Evolutionary conservation across 2,329 filamentous ascomycete genomes (phyloP), one percentile per base, ranked within the genome.

Genomic region (Pseudogymnoascus sp.): DNA sequence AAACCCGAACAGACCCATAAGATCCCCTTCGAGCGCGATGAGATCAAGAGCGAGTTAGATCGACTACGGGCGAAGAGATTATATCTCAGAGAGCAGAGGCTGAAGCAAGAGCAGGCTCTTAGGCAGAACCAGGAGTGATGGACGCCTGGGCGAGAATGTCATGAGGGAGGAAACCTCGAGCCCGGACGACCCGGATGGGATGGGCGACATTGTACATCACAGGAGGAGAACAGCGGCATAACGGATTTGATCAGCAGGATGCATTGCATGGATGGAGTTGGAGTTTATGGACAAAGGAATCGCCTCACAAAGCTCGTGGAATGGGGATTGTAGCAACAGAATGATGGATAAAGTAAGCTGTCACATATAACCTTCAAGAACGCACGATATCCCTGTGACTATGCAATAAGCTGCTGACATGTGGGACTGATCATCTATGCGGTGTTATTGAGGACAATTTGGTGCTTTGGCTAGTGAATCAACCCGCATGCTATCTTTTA

Each of bases 1-100:
- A 90, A 87, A 70, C 80, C 86, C 4, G 86, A 89, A 65, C 81
- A 92, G 72, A 87, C 87, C 63, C 87, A 94, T 76, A 84, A 82
- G 70, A 83, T 94, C 50, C 90, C 90, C 1, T 84, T 84, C 63
- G 89, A 94, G 67, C 80, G 81, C 65, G 89, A 94, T 61, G 90
- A 95, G 75, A 94, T 99, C 70, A 83, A 87, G 62, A 82, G 82
- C 65, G 94, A 99, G 68, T 54, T 73, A 12, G 69, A 73, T 61
- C 64, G 71, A 39, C 61, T 73, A 60, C 66, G 63, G 61, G 61
- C 60, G 47, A 69, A 62, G 65, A 67, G 71, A 41, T 58, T 72
- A 41, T 68, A 61, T 58, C 64, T 76, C 65, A 72, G 74, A 62
- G 70, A 71, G 58, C 68, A 69, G 65, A 67, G 74, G 59, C 58